Evolutionary conservation across 2,329 filamentous ascomycete species (phyloP), one percentile per base, ranked within the genome.

Genomic region (Rutstroemia sp.): DNA sequence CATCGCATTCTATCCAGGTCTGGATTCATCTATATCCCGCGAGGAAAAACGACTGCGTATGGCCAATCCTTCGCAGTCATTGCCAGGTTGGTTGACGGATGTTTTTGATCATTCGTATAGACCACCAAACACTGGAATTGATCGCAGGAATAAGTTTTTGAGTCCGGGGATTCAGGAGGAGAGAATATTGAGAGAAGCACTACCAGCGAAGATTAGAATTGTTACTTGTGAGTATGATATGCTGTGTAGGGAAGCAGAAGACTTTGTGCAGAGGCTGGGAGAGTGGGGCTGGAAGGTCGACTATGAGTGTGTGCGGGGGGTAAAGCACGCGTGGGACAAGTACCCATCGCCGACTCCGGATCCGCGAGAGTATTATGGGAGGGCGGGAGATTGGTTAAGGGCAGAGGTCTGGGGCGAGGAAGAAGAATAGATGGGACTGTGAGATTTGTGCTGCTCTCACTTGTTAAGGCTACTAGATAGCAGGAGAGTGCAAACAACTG

Each of bases 311-410:
- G 63, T 65, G 16, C 47, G 55, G 9, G 62, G 58, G 2, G 62
- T 64, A 14, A 48, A 48, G 7, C 61, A 66, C 61, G 63, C 55
- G 10, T 65, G 63, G 62, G 64, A 66, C 52, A 64, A 64, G 21
- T 60, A 39, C 16, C 54, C 54, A 3, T 2, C 27, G 5, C 19
- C 48, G 17, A 52, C 38, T 2, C 54, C 54, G 10, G 48, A 52
- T 45, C 54, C 54, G 17, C 39, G 42, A 16, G 30, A 38, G 21
- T 45, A 51, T 39, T 56, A 56, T 56, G 40, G 30, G 4, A 47
- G 34, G 21, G 48, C 40, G 39, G 53, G 38, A 4, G 36, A 51
- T 14, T 55, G 53, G 53, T 25, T 55, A 19, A 44, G 36, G 36
- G 44, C 14, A 17, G 53, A 50, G 16, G 46, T 55, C 21, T 55